These are phyloP conservation scores for Arachnopeziza araneosa DNA, from an alignment of 2,329 filamentous ascomycete species.

Conservation along the genomic window DNA sequence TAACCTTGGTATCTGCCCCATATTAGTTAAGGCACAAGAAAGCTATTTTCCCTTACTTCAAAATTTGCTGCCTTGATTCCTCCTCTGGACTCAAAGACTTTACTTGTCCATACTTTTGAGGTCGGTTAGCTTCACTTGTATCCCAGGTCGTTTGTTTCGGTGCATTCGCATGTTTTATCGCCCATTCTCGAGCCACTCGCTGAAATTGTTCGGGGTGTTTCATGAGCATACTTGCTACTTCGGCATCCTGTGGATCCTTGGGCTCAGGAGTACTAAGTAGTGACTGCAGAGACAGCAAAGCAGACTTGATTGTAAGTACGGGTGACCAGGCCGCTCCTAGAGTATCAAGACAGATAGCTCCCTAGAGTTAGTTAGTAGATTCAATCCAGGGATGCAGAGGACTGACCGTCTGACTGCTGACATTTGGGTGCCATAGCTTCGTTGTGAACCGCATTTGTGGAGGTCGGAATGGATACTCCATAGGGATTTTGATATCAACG, in stretches of 20 bases:
- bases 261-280: slow-evolving; percentile 91
- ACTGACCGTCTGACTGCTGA: slow-evolving; percentile 86
- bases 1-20: slow-evolving; percentile 78
- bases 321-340: slow-evolving; percentile 88
- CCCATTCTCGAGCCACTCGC: slow-evolving; percentile 83
- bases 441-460: slow-evolving; percentile 89
- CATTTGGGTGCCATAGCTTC: slow-evolving; percentile 94
- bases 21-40: slow-evolving; percentile 12
- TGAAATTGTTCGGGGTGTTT: slow-evolving; percentile 74
- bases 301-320: slow-evolving; percentile 92
- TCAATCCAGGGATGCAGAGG: not conserved
- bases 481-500: slow-evolving; percentile 82
- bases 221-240: slow-evolving; percentile 87
- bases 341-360: slow-evolving; percentile 94
- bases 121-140: not conserved
- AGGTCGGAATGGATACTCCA: slow-evolving; percentile 88
- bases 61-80: slow-evolving; percentile 19
- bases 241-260: slow-evolving; percentile 92
- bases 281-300: slow-evolving; percentile 86
- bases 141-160: slow-evolving; percentile 48
- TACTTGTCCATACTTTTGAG: not conserved
- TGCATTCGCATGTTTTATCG: slow-evolving; percentile 75
- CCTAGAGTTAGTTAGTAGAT: slow-evolving; percentile 47
- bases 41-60: slow-evolving; percentile 15
- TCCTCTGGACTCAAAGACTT: slow-evolving; percentile 23